Conservation (phyloP, 441 rosid species). For the Aleurites moluccanus region DNA sequence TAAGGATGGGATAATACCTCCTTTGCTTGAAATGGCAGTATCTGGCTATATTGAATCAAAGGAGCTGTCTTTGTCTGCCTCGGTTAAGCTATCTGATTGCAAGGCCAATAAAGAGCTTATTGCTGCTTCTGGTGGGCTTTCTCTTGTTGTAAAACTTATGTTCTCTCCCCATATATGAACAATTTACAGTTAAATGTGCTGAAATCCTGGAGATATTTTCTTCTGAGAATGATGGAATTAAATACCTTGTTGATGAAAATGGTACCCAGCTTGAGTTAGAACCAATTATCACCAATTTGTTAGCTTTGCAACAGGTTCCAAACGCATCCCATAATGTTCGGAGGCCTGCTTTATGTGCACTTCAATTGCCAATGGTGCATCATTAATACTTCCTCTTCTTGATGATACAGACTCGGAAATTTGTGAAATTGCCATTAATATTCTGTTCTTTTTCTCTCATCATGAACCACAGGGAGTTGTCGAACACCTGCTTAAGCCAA, state of each 20-base stretch:
- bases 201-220: constrained; percentile 52
- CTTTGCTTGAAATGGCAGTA: constrained; percentile 52
- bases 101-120: constrained; percentile 48
- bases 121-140: constrained; percentile 55
- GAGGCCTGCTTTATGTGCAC: constrained; percentile 49
- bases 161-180: constrained; percentile 36
- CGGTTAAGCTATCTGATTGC: constrained; percentile 47
- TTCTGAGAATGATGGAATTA: constrained; percentile 45
- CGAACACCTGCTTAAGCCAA: constrained; percentile 59
- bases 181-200: constrained; percentile 44
- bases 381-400: constrained; percentile 55
- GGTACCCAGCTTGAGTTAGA: constrained; percentile 47
- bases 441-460: constrained; percentile 62
- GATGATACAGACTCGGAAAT: constrained; percentile 51
- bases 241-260: constrained; percentile 49
- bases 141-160: constrained; percentile 41
- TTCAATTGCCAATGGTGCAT: constrained; percentile 48
- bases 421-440: constrained; percentile 53
- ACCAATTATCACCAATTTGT: constrained; percentile 42
- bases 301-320: constrained; percentile 43
- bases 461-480: constrained; percentile 56
- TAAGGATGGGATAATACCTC: constrained; percentile 54
- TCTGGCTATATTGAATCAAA: constrained; percentile 47
- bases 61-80: constrained; percentile 47
- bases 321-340: constrained; percentile 36